Conservation (phyloP, 441 rosid genomes). For the Syzygium syzygioides region DNA sequence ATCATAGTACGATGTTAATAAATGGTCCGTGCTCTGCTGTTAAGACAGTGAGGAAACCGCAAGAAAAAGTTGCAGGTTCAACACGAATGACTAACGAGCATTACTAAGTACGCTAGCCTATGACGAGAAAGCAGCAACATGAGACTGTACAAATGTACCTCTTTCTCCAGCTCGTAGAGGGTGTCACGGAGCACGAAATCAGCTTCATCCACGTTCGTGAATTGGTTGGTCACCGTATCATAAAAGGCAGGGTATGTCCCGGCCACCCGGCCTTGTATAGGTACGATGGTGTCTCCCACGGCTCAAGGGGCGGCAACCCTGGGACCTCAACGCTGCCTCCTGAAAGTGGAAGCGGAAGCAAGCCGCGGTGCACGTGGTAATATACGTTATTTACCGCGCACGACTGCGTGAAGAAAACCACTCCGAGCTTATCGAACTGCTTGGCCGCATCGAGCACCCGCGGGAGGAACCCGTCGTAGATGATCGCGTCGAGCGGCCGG, state of each 20-base stretch:
- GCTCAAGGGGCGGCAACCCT: neutral
- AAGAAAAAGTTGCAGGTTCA: neutral
- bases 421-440: neutral
- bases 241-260: neutral
- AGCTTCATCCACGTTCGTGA: neutral
- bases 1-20: no score
- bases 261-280: neutral
- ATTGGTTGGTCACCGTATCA: neutral
- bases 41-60: neutral
- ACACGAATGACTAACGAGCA: neutral
- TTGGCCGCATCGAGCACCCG: constrained; percentile 1
- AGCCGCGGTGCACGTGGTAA: neutral
- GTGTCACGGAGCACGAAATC: neutral
- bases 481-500: neutral
- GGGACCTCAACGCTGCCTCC: neutral
- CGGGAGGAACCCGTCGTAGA: neutral
- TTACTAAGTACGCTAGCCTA: neutral
- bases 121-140: neutral
- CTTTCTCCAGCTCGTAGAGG: constrained; percentile 1
- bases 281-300: neutral
- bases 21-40: neutral
- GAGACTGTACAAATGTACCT: neutral
- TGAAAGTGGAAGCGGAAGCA: neutral
- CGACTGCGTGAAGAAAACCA: neutral
- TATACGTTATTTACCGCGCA: neutral